These are phyloP conservation scores for Cyathus striatus DNA, from an alignment of 768 basidiomycete species.

Conservation along the genomic window DNA sequence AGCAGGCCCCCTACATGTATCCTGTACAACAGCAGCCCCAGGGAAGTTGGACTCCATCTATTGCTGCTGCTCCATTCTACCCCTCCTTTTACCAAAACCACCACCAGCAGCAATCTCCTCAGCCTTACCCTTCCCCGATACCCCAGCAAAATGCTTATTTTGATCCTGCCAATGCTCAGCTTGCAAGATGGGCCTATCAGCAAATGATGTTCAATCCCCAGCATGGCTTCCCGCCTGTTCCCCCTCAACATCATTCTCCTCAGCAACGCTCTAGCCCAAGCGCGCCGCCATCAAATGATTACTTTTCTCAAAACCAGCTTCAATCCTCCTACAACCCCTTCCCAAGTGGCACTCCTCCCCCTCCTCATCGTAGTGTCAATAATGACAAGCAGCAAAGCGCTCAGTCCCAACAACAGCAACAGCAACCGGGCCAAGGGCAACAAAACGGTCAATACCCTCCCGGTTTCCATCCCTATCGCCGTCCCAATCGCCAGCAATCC, in stretches of 20 bases:
- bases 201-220: constrained; percentile 84
- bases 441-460: constrained; percentile 36
- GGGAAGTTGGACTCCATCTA: constrained; percentile 64
- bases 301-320: constrained; percentile 53
- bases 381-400: constrained; percentile 33
- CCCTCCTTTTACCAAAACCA: constrained; percentile 74
- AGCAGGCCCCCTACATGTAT: constrained; percentile 53
- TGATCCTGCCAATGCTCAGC: constrained; percentile 70
- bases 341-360: constrained; percentile 67
- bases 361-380: constrained; percentile 43
- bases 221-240: constrained; percentile 41
- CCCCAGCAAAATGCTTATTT: constrained; percentile 58
- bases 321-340: constrained; percentile 52
- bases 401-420: too few relatives aligned
- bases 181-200: constrained; percentile 87
- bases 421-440: too few relatives aligned
- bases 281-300: constrained; percentile 38
- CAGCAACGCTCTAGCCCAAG: constrained; percentile 37
- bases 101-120: constrained; percentile 50
- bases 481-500: constrained; percentile 53
- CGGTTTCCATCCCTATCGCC: constrained; percentile 81
- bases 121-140: constrained; percentile 42
- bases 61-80: constrained; percentile 68
- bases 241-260: constrained; percentile 37
- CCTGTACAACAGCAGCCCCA: constrained; percentile 70